A percentile compares a stretch with the other conserved stretches of the same genome.
phyloP scores from a whole-genome alignment of 2,329 filamentous ascomycete species.

The Phaeosphaeriaceae sp. region DNA sequence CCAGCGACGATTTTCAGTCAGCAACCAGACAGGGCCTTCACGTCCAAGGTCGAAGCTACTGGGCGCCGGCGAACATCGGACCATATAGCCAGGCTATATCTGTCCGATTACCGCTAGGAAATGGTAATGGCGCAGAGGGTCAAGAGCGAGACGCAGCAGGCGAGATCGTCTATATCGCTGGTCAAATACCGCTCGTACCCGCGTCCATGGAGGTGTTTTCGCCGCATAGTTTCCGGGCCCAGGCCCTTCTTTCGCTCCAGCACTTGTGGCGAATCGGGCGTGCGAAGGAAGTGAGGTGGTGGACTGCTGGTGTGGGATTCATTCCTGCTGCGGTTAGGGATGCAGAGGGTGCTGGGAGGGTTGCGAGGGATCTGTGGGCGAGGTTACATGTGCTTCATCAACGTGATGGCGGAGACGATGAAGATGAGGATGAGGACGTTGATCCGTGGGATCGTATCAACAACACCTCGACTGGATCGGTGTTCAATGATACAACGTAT shows the following conservation, averaged over 20 bases:
- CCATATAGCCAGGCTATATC: constrained; percentile 91
- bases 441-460: constrained; percentile 74
- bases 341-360: constrained; percentile 33
- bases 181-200: constrained; percentile 89
- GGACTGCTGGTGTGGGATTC: constrained; percentile 73
- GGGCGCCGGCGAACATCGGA: constrained; percentile 97
- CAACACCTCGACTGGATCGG: constrained; percentile 54
- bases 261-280: constrained; percentile 85
- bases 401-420: neutral
- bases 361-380: constrained; percentile 56
- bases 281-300: constrained; percentile 75
- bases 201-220: constrained; percentile 71
- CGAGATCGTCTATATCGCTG: constrained; percentile 72
- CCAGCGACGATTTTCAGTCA: constrained; percentile 26
- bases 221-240: constrained; percentile 56
- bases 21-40: constrained; percentile 67
- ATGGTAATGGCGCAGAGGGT: constrained; percentile 12
- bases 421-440: constrained; percentile 58
- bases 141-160: constrained; percentile 9
- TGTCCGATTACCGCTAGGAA: constrained; percentile 50
- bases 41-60: constrained; percentile 93
- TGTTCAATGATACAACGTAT: constrained; percentile 30
- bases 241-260: constrained; percentile 78
- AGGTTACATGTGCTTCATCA: neutral
- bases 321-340: constrained; percentile 15